phyloP scores from a whole-genome alignment of 305 asterid species.

The Rubia tinctorum region DNA sequence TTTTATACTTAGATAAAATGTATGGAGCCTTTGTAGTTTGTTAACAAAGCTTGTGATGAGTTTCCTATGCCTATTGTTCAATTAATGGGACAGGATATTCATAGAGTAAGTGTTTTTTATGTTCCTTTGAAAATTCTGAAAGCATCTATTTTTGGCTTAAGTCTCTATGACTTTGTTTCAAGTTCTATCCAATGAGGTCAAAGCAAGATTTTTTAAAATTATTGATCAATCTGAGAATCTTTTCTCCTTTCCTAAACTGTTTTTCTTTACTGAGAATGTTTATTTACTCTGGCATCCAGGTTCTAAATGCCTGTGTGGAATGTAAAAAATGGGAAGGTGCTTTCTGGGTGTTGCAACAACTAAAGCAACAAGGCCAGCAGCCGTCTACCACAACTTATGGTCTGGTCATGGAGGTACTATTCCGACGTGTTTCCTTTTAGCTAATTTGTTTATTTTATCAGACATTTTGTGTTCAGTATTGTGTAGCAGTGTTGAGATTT shows the following conservation, averaged over 20 bases:
- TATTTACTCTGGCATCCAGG: slow-evolving; percentile 34
- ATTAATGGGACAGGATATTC: not conserved
- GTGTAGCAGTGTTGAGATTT: not conserved
- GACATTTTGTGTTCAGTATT: not conserved
- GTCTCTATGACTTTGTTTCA: not conserved
- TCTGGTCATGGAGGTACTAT: slow-evolving; percentile 84
- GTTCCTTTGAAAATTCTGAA: not conserved
- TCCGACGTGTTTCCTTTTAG: not conserved
- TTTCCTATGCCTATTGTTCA: not conserved
- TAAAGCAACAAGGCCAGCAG: slow-evolving; percentile 51
- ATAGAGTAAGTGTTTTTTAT: not conserved
- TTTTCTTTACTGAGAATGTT: slow-evolving; percentile 12
- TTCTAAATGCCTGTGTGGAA: slow-evolving; percentile 85
- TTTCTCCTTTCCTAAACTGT: not conserved
- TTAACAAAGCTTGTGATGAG: not conserved
- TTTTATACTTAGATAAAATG: too few relatives aligned
- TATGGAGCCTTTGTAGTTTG: not conserved
- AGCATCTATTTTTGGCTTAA: not conserved
- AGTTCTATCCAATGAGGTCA: not conserved
- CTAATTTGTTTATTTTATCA: not conserved
- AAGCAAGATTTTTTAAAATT: not conserved
- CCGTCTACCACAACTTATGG: slow-evolving; percentile 87
- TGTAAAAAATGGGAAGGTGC: slow-evolving; percentile 96
- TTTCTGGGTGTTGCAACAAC: slow-evolving; percentile 93
- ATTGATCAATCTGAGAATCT: not conserved